phyloP scores from a whole-genome alignment of 164 flowering plant genomes.

The Kalanchoe fedtschenkoi region DNA sequence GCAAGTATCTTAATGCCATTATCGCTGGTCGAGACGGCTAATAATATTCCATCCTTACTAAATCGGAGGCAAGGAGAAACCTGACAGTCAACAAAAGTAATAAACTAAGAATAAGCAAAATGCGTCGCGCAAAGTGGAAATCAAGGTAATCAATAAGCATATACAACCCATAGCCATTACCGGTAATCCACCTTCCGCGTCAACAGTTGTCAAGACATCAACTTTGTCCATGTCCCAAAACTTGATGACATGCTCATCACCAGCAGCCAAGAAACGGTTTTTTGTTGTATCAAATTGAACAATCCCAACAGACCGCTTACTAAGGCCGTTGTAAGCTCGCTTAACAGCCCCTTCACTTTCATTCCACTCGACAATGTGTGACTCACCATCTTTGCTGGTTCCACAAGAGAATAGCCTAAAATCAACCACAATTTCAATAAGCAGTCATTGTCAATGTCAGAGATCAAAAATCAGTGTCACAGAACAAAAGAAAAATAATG shows the following conservation, averaged over 20 bases:
- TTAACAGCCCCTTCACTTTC: constrained; percentile 24
- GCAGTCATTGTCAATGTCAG: background rate
- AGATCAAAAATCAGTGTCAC: background rate
- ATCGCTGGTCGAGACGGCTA: constrained; percentile 20
- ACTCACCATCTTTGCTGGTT: constrained; percentile 21
- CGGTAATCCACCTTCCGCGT: constrained; percentile 24
- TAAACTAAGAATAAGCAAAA: background rate
- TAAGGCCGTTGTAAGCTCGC: constrained; percentile 17
- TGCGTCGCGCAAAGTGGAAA: background rate
- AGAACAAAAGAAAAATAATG: background rate
- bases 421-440: background rate
- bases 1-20: constrained; percentile 11
- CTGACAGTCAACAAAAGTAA: constrained; percentile 5
- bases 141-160: background rate
- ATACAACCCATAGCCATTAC: constrained; percentile 7
- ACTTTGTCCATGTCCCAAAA: constrained; percentile 26
- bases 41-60: constrained; percentile 14
- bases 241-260: constrained; percentile 21
- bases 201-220: constrained; percentile 10
- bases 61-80: constrained; percentile 21
- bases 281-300: constrained; percentile 23
- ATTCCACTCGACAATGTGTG: constrained; percentile 22
- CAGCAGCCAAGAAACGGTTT: constrained; percentile 22
- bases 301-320: constrained; percentile 20
- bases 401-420: constrained; percentile 25